These are phyloP conservation scores for Debaryomyces psychrophilus DNA, from an alignment of 1,139 yeast genomes.

Conservation along the genomic window DNA sequence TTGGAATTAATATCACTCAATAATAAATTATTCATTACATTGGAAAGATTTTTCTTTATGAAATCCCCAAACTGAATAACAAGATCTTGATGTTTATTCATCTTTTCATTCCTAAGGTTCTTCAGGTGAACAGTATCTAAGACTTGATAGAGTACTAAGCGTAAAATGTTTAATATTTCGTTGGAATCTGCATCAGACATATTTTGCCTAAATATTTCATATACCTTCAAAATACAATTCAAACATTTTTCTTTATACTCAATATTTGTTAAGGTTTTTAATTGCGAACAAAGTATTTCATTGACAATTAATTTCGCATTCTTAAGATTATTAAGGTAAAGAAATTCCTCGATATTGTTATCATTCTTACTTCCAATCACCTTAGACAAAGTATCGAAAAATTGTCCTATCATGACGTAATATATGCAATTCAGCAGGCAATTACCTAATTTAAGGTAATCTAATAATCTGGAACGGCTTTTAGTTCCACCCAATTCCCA, in stretches of 20 bases:
- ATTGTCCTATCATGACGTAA: constrained; percentile 33
- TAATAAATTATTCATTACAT: neutral
- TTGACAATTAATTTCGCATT: constrained; percentile 24
- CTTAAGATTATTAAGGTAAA: constrained; percentile 21
- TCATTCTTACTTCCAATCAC: constrained; percentile 12
- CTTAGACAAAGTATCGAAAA: constrained; percentile 24
- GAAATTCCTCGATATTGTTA: constrained; percentile 21
- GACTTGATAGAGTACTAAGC: constrained; percentile 11
- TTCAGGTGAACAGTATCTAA: constrained; percentile 18
- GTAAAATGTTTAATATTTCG: constrained; percentile 2
- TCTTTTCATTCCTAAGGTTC: constrained; percentile 7
- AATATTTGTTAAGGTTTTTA: constrained; percentile 18
- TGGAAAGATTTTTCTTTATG: constrained; percentile 7
- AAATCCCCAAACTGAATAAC: constrained; percentile 5
- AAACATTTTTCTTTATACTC: constrained; percentile 26
- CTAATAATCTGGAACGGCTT: constrained; percentile 42
- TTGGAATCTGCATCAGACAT: constrained; percentile 1
- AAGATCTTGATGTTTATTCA: neutral
- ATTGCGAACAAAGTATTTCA: constrained; percentile 23
- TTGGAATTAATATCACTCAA: constrained; percentile 12
- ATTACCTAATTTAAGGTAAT: constrained; percentile 54
- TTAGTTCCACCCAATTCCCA: constrained; percentile 56
- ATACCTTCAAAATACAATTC: constrained; percentile 23
- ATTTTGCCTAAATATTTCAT: constrained; percentile 15
- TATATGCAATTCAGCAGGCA: constrained; percentile 56